Percentiles rank a stretch among this genome's conserved stretches.
phyloP scores from a whole-genome alignment of 192 early-diverging fungal genomes.

The Gryganskiella cystojenkinii region DNA sequence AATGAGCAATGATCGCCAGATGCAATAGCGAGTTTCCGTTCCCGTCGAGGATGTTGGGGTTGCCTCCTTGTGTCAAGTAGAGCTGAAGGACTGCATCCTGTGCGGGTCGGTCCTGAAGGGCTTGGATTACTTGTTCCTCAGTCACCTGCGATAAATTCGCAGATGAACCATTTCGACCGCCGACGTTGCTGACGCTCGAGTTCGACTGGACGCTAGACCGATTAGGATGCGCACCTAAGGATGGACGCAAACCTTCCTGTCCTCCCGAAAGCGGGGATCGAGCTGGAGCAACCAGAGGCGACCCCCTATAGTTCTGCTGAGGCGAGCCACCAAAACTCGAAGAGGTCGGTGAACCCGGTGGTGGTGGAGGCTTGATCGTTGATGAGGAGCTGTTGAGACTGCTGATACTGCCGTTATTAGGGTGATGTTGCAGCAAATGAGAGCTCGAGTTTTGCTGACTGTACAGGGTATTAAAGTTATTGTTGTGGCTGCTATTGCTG shows the following conservation, averaged over 20 bases:
- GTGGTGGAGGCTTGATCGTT: conserved; percentile 38
- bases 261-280: conserved; percentile 41
- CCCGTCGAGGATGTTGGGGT: conserved; percentile 48
- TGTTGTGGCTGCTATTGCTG: conserved; percentile 22
- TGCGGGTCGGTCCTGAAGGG: conserved; percentile 31
- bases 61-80: conserved; percentile 32
- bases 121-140: conserved; percentile 39
- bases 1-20: conserved; percentile 46
- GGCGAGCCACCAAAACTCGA: conserved; percentile 1
- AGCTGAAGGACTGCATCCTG: conserved; percentile 41
- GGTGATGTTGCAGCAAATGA: conserved; percentile 25
- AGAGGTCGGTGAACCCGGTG: conserved; percentile 35
- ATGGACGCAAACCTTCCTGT: conserved; percentile 13
- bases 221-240: conserved; percentile 19
- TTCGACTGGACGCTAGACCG: conserved; percentile 39
- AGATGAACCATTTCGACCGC: not conserved
- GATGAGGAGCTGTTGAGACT: conserved; percentile 25
- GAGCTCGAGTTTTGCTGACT: conserved; percentile 47
- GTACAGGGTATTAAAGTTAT: conserved; percentile 43
- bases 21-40: conserved; percentile 43
- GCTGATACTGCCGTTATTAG: conserved; percentile 20
- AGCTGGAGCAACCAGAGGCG: conserved; percentile 23
- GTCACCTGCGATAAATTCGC: conserved; percentile 5
- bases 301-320: conserved; percentile 34
- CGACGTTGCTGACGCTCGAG: conserved; percentile 12